Evolutionary conservation across 2,329 filamentous ascomycete genomes (phyloP).

Genomic region (Phoma sp.): DNA sequence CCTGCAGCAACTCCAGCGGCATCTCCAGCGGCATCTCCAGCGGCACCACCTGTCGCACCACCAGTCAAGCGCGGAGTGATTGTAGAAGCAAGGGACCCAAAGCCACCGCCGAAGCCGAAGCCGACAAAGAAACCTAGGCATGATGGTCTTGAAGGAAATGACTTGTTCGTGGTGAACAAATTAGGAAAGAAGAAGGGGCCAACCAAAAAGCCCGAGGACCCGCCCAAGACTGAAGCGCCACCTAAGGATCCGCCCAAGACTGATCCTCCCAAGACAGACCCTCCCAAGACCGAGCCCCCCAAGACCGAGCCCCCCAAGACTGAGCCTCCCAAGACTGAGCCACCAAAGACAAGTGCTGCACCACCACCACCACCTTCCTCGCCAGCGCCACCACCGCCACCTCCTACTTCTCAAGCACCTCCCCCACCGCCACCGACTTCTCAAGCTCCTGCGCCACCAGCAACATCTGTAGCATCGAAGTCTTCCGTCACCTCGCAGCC

Average conservation of each 20-base stretch:
- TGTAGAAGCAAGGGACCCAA: neutral
- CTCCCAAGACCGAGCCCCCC: neutral
- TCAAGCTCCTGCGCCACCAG: neutral
- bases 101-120: constrained; percentile 9
- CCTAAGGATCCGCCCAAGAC: neutral
- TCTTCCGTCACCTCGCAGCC: neutral
- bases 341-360: constrained; percentile 6
- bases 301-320: constrained; percentile 1
- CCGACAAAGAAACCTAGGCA: neutral
- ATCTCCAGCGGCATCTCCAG: neutral
- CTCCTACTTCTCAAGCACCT: no score
- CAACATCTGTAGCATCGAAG: no score
- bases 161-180: no score
- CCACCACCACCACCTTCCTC: neutral
- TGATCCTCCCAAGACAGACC: neutral
- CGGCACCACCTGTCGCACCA: neutral
- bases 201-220: neutral
- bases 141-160: no score
- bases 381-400: neutral
- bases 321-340: neutral
- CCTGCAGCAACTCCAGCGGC: no score
- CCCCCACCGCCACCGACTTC: neutral
- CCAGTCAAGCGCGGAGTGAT: neutral
- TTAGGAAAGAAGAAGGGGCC: no score
- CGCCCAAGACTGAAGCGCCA: constrained; percentile 8